Evolutionary conservation across 495 filamentous ascomycete species (phyloP), one percentile per base, ranked within the genome.

Genomic region (Annulohypoxylon moriforme): DNA sequence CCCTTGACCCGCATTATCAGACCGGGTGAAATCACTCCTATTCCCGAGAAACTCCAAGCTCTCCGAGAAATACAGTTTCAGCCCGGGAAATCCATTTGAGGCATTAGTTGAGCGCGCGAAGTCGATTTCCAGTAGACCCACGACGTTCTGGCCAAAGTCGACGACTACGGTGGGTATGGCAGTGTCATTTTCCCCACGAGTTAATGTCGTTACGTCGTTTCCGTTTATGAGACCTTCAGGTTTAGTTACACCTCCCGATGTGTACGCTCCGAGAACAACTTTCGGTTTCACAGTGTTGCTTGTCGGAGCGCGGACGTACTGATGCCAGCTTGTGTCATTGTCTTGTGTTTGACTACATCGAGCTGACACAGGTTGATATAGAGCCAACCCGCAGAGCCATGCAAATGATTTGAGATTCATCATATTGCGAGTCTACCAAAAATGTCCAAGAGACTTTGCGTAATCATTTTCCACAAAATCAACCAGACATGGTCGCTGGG

Each of bases 61-160:
- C 69, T 85, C 83, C 34, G 82, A 84, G 68, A 85, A 85, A 4
- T 81, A 80, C 62, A 85, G 59, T 59, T 76, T 74, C 16, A 84
- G 58, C 0, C 82, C 83, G 20, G 82, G 83, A 29, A 76, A 67
- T 3, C 67, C 69, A 4, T 47, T 38, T n/a, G 69, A 72, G 10
- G 29, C 27, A 33, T 72, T 74, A 52, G 59, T 53, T 27, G 75
- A 74, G 36, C 71, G 49, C 8, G 62, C 71, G 38, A 77, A 77
- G 25, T 74, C 49, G 29, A 77, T 71, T 44, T 56, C 60, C 22
- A 77, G 27, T 33, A 70, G 71, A 0, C 83, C 83, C 29, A 81
- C 81, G 6, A 81, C 71, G 70, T 84, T 83, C 50, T 80, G 80
- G 3, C 83, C 82, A 64, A 84, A 85, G 69, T 84, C 83, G 27